Percentiles rank a stretch among this genome's conserved stretches.
These are phyloP conservation scores for Verticillium isaacii DNA, from an alignment of 2,329 filamentous ascomycete genomes.

Conservation along the genomic window DNA sequence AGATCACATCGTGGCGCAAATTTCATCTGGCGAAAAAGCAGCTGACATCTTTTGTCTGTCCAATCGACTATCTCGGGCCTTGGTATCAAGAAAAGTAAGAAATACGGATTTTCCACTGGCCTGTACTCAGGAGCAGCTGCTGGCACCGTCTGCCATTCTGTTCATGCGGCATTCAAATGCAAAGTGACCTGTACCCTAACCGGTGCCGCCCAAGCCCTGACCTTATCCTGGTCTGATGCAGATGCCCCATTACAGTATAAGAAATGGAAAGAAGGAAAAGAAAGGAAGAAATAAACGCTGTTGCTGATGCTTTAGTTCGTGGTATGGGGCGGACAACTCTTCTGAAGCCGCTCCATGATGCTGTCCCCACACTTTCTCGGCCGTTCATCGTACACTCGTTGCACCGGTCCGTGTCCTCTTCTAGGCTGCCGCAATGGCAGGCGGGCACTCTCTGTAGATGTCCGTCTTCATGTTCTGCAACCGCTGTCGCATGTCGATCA, in stretches of 20 bases:
- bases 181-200: neutral
- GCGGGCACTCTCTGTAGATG: constrained; percentile 45
- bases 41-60: neutral
- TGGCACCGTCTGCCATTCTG: neutral
- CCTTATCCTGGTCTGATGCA: neutral
- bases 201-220: neutral
- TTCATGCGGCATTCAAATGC: neutral
- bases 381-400: neutral
- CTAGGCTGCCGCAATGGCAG: constrained; percentile 14
- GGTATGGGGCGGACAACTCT: neutral
- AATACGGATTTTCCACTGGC: neutral
- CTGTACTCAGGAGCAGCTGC: neutral
- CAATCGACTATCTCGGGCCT: neutral
- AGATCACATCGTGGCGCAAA: neutral
- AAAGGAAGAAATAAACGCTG: neutral
- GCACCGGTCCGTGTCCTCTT: neutral
- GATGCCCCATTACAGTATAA: neutral
- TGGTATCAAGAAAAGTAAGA: neutral
- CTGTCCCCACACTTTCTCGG: neutral
- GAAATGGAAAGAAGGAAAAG: neutral
- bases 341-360: neutral
- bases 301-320: neutral
- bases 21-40: neutral
- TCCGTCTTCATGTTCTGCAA: constrained; percentile 54
- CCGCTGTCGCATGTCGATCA: constrained; percentile 50